Base-by-base conservation (phyloP, 2,329 filamentous ascomycete genomes). In the Penicillium vulpinum region DNA sequence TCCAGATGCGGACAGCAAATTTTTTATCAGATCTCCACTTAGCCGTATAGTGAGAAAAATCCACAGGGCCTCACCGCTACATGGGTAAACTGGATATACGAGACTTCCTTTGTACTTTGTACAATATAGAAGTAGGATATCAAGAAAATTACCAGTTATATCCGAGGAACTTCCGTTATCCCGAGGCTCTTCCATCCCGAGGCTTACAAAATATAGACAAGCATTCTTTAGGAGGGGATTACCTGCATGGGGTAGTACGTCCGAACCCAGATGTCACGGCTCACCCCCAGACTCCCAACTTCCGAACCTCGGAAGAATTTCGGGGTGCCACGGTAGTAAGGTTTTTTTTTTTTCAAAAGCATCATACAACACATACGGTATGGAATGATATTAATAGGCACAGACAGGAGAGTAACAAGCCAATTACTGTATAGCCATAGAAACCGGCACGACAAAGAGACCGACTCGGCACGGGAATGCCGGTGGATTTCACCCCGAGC, bases 381-480 rank as follows among this genome's bases (percentile, higher is more conserved):
- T 13, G 6, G 13, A 24, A 43, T 44, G 38, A 51, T 41, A 26
- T 29, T 35, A 46, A 52, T 45, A 52, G 31, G 22, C 31, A 5
- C n/a, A 16, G 49, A 24, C 1, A 28, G 40, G 50, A 11, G 50
- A 46, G 29, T 54, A 54, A 38, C 38, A 24, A 26, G 10, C n/a
- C 13, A 50, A 35, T 54, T 22, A 8, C 7, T 22, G n/a, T 22
- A 8, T 47, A 16, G 31, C 6, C 26, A 35, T 36, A 4, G 31
- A 38, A 36, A 36, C 50, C 50, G 50, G 50, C 31, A 38, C 40
- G 50, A 39, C n/a, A 39, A 15, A 38, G 36, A 48, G 16, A 13
- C 56, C 58, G 57, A 62, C 18, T 62, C 63, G 62, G 63, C 62
- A 63, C 57, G 38, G 58, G 51, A 35, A 59, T 63, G 62, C 63